Evolutionary conservation across 495 filamentous ascomycete species (phyloP).

Genomic region (Penicillium arizonense): DNA sequence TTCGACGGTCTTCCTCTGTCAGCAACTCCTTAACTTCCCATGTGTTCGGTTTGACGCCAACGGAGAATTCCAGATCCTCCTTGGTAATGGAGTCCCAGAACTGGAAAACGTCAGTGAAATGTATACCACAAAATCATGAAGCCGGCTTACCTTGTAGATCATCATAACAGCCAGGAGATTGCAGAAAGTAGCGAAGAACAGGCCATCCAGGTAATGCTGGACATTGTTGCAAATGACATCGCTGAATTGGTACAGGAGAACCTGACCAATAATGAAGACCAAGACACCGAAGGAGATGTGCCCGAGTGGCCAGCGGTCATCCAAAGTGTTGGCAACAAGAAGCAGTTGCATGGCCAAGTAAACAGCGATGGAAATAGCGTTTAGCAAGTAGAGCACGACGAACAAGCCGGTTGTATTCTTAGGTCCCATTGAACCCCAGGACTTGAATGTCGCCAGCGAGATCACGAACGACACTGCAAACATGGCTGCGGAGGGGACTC

Average conservation of each 20-base stretch:
- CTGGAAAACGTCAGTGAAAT: slow-evolving; percentile 40
- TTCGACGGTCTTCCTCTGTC: slow-evolving; percentile 81
- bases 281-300: slow-evolving; percentile 91
- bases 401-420: slow-evolving; percentile 87
- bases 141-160: slow-evolving; percentile 88
- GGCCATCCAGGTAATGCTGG: slow-evolving; percentile 90
- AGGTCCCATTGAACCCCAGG: slow-evolving; percentile 82
- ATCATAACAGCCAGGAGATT: slow-evolving; percentile 98
- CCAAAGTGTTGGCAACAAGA: slow-evolving; percentile 83
- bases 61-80: slow-evolving; percentile 97
- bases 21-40: slow-evolving; percentile 98
- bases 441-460: slow-evolving; percentile 88
- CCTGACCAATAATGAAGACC: slow-evolving; percentile 91
- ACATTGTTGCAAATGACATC: slow-evolving; percentile 78
- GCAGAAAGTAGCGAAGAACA: slow-evolving; percentile 93
- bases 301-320: slow-evolving; percentile 93
- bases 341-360: slow-evolving; percentile 89
- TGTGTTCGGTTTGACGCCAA: slow-evolving; percentile 90
- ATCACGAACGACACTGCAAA: slow-evolving; percentile 87
- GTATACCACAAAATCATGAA: neutral
- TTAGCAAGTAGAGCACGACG: slow-evolving; percentile 87
- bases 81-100: slow-evolving; percentile 99
- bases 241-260: slow-evolving; percentile 88
- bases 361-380: slow-evolving; percentile 78
- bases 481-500: slow-evolving; percentile 71